Conservation (phyloP, 805 yeast species). For the Metschnikowia baotianmanensis region DNA sequence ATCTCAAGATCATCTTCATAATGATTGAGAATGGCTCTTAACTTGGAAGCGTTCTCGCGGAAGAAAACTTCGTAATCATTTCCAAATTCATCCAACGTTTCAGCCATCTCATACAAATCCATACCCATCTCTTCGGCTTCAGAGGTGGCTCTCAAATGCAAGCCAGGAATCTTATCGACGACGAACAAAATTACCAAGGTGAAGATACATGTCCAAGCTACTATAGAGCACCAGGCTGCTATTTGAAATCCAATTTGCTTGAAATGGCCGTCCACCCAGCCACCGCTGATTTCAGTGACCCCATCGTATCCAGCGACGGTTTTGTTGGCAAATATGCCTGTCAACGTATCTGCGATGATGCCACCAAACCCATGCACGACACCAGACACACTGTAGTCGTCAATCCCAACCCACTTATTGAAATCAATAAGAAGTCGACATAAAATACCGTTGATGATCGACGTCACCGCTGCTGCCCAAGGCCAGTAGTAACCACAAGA, state of each 20-base stretch:
- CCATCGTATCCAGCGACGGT: conserved; percentile 45
- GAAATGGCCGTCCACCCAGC: conserved; percentile 47
- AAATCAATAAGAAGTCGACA: conserved; percentile 36
- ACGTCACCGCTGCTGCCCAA: conserved; percentile 45
- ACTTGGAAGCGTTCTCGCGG: conserved; percentile 20
- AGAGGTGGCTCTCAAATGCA: conserved; percentile 41
- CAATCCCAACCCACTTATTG: conserved; percentile 43
- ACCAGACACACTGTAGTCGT: conserved; percentile 46
- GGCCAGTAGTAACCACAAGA: conserved; percentile 47
- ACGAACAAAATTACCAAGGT: conserved; percentile 44
- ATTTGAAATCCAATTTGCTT: conserved; percentile 46
- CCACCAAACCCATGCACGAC: conserved; percentile 51
- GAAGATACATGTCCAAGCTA: conserved; percentile 45
- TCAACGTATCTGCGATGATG: conserved; percentile 39
- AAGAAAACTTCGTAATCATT: conserved; percentile 32
- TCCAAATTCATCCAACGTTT: conserved; percentile 40
- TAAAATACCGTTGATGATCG: conserved; percentile 35
- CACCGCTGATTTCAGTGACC: conserved; percentile 42
- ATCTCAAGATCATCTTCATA: conserved; percentile 11
- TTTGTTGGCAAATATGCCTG: conserved; percentile 46
- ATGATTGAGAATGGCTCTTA: conserved; percentile 15
- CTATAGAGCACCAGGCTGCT: conserved; percentile 41
- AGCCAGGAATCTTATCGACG: conserved; percentile 52
- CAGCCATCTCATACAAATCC: conserved; percentile 52
- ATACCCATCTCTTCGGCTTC: conserved; percentile 52